phyloP scores from a whole-genome alignment of 1,284 basidiomycete genomes.

The Naganishia albida region DNA sequence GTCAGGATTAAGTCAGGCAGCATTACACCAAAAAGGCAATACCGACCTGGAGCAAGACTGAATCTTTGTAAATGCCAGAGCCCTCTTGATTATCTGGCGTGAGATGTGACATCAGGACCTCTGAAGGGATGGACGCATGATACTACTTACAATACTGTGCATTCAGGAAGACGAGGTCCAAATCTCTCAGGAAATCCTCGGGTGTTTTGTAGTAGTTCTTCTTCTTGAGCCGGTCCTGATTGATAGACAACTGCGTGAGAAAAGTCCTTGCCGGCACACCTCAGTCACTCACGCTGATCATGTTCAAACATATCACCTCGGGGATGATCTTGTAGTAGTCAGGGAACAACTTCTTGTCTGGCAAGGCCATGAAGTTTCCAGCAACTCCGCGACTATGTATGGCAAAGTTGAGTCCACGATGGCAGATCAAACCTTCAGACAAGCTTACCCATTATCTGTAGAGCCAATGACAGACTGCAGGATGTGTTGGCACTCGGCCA shows the following conservation, averaged over 20 bases:
- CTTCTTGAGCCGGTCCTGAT: conserved; percentile 40
- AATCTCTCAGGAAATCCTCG: conserved; percentile 49
- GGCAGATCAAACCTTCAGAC: background rate
- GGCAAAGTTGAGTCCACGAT: background rate
- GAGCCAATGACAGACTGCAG: conserved; percentile 47
- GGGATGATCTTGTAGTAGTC: conserved; percentile 53
- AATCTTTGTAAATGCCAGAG: conserved; percentile 48
- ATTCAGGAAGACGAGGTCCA: conserved; percentile 53
- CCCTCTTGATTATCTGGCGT: conserved; percentile 51
- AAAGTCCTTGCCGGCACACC: background rate
- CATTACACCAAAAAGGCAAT: background rate
- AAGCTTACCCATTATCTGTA: conserved; percentile 46
- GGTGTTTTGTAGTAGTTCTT: conserved; percentile 41
- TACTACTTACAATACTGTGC: conserved; percentile 51
- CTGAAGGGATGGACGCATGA: too few species aligned
- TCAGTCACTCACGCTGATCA: conserved; percentile 44
- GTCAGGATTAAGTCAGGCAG: background rate
- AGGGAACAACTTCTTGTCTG: conserved; percentile 43
- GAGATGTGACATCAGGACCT: background rate
- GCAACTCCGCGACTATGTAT: conserved; percentile 6
- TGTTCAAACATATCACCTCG: conserved; percentile 50
- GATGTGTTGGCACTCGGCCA: conserved; percentile 44
- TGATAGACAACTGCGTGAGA: too few species aligned
- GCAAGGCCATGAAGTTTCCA: conserved; percentile 46
- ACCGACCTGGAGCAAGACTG: conserved; percentile 46